phyloP scores from a whole-genome alignment of 139 green algal genomes.

The Chlamydomonas sp. region DNA sequence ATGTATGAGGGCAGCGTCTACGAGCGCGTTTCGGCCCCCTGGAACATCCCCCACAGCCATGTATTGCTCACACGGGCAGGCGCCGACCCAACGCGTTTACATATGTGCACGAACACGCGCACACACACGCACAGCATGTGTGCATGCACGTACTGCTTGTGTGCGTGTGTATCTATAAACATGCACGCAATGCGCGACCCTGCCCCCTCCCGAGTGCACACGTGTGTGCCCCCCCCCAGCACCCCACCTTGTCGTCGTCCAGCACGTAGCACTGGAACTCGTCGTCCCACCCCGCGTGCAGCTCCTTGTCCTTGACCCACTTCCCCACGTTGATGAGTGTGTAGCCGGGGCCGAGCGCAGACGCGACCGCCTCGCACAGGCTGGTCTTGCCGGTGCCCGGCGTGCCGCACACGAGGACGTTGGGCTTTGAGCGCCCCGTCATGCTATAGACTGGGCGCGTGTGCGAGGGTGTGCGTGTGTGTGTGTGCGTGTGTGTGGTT shows the following conservation, averaged over 20 bases:
- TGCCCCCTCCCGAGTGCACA: neutral
- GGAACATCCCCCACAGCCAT: too few species aligned
- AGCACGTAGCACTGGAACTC: slow-evolving; percentile 77
- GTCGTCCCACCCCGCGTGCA: slow-evolving; percentile 82
- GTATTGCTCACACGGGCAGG: too few species aligned
- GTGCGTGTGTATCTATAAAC: neutral
- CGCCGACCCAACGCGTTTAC: neutral
- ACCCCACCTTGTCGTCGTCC: slow-evolving; percentile 89
- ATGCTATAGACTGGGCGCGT: too few species aligned
- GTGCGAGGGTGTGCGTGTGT: too few species aligned
- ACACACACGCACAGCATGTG: too few species aligned
- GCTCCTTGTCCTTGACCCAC: slow-evolving; percentile 64
- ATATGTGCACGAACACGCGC: neutral
- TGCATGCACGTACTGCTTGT: too few species aligned
- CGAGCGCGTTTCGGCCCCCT: too few species aligned
- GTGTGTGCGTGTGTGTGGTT: too few species aligned
- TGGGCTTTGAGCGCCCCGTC: slow-evolving; percentile 39
- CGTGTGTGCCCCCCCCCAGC: neutral
- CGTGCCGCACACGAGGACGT: slow-evolving; percentile 91
- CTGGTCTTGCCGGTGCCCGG: slow-evolving; percentile 94
- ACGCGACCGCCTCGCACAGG: slow-evolving; percentile 53
- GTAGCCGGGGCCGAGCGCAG: slow-evolving; percentile 53
- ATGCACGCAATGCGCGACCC: neutral
- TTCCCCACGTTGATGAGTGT: slow-evolving; percentile 85
- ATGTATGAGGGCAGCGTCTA: too few species aligned